phyloP scores from a whole-genome alignment of 768 basidiomycete genomes.

The Neoboletus brunneissimus region DNA sequence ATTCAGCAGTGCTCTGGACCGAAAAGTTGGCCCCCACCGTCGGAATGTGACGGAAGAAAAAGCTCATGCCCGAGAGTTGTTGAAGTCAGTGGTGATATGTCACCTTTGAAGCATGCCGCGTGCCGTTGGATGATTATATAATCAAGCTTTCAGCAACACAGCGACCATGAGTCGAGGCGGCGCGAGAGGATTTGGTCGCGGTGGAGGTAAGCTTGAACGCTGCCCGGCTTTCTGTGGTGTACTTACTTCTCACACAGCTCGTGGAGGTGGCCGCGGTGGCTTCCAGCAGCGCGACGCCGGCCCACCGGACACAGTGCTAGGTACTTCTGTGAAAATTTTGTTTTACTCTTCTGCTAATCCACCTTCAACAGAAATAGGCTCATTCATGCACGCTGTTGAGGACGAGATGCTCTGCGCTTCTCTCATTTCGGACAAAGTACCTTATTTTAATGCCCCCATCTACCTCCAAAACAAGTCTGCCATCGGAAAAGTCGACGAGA shows the following conservation, averaged over 20 bases:
- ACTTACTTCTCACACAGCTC: conserved; percentile 34
- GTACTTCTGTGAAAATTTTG: conserved; percentile 34
- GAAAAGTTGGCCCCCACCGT: conserved; percentile 29
- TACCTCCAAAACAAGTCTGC: conserved; percentile 95
- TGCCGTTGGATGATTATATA: conserved; percentile 20
- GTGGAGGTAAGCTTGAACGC: conserved; percentile 40
- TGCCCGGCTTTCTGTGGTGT: not conserved
- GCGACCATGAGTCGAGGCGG: conserved; percentile 51
- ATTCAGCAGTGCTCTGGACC: conserved; percentile 10
- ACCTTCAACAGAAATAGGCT: conserved; percentile 72
- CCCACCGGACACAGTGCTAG: conserved; percentile 77
- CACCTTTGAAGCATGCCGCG: no score
- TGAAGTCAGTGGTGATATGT: not conserved
- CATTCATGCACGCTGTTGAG: conserved; percentile 93
- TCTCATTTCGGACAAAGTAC: conserved; percentile 82
- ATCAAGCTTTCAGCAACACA: conserved; percentile 4
- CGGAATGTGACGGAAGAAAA: conserved; percentile 33
- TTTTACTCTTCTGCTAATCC: conserved; percentile 3
- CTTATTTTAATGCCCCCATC: conserved; percentile 98
- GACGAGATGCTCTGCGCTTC: conserved; percentile 97
- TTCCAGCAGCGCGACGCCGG: conserved; percentile 70
- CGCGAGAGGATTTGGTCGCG: conserved; percentile 52
- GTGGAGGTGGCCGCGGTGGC: conserved; percentile 68
- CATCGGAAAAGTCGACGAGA: conserved; percentile 98
- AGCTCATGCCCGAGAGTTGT: conserved; percentile 29